These are phyloP conservation scores for Lactifluus pinguis DNA, from an alignment of 768 basidiomycete species.

Conservation along the genomic window DNA sequence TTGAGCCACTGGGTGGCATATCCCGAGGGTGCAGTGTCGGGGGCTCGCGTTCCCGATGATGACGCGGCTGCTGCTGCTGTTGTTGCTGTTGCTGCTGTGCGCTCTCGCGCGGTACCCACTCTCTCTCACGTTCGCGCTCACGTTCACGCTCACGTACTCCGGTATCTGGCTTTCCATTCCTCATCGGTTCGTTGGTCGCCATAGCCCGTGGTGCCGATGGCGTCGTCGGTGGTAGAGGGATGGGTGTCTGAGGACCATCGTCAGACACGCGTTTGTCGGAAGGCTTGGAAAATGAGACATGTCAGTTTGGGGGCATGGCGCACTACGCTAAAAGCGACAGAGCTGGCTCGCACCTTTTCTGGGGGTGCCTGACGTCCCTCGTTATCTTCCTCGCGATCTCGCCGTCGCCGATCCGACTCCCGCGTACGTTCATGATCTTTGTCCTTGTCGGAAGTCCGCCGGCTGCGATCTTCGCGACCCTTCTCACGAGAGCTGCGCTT, in stretches of 20 bases:
- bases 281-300: slow-evolving; percentile 21
- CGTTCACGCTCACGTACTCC: slow-evolving; percentile 33
- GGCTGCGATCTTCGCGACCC: slow-evolving; percentile 59
- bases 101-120: slow-evolving; percentile 15
- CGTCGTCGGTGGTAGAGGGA: slow-evolving; percentile 43
- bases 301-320: background rate
- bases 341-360: slow-evolving; percentile 44
- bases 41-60: slow-evolving; percentile 7
- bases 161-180: slow-evolving; percentile 35
- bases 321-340: background rate
- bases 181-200: slow-evolving; percentile 40
- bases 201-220: slow-evolving; percentile 69
- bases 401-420: slow-evolving; percentile 58
- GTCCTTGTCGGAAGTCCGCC: slow-evolving; percentile 62
- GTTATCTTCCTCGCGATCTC: slow-evolving; percentile 52
- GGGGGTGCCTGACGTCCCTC: slow-evolving; percentile 38
- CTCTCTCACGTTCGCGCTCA: slow-evolving; percentile 36
- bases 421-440: slow-evolving; percentile 49
- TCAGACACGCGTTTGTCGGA: slow-evolving; percentile 51
- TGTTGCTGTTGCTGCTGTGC: background rate
- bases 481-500: slow-evolving; percentile 80
- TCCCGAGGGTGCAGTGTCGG: background rate
- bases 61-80: background rate
- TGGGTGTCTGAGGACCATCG: slow-evolving; percentile 34
- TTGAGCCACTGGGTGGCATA: background rate